phyloP scores from a whole-genome alignment of 2,329 filamentous ascomycete genomes.

The Arthrobotrys sinensis region DNA sequence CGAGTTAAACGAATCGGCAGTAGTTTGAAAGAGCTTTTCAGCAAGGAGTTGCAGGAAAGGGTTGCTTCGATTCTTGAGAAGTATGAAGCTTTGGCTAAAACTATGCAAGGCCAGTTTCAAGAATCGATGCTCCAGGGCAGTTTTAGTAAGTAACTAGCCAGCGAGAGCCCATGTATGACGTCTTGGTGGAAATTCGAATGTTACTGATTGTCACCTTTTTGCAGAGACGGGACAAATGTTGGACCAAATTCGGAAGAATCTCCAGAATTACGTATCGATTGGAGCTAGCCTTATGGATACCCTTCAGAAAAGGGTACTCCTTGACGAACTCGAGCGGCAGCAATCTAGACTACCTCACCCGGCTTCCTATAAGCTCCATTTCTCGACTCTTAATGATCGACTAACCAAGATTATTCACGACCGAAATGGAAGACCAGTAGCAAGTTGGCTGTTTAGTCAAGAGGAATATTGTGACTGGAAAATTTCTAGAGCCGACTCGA shows the following conservation, averaged over 20 bases:
- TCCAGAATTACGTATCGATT: slow-evolving; percentile 31
- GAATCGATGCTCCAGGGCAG: slow-evolving; percentile 23
- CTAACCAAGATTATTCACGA: slow-evolving; percentile 22
- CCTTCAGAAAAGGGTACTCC: slow-evolving; percentile 1
- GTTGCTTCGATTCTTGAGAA: slow-evolving; percentile 12
- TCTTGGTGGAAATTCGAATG: no score
- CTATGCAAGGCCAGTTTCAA: slow-evolving; percentile 26
- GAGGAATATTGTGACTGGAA: slow-evolving; percentile 30
- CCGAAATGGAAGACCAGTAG: not conserved
- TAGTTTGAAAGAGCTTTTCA: slow-evolving; percentile 34
- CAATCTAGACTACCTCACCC: slow-evolving; percentile 8
- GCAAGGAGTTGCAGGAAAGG: slow-evolving; percentile 19
- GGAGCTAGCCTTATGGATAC: not conserved
- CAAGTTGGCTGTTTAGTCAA: slow-evolving; percentile 31
- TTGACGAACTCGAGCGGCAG: slow-evolving; percentile 19
- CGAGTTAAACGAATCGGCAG: slow-evolving; percentile 34
- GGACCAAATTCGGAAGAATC: slow-evolving; percentile 24
- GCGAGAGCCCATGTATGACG: no score
- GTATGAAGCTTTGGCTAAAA: slow-evolving; percentile 14
- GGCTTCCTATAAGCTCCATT: slow-evolving; percentile 16
- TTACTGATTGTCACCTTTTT: not conserved
- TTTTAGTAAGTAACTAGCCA: slow-evolving; percentile 35
- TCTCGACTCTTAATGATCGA: slow-evolving; percentile 25
- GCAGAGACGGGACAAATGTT: slow-evolving; percentile 40
- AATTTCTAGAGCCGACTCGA: not conserved